Evolutionary conservation across 2,329 filamentous ascomycete species (phyloP), one percentile per base, ranked within the genome.

Genomic region (Tolypocladium inflatum): DNA sequence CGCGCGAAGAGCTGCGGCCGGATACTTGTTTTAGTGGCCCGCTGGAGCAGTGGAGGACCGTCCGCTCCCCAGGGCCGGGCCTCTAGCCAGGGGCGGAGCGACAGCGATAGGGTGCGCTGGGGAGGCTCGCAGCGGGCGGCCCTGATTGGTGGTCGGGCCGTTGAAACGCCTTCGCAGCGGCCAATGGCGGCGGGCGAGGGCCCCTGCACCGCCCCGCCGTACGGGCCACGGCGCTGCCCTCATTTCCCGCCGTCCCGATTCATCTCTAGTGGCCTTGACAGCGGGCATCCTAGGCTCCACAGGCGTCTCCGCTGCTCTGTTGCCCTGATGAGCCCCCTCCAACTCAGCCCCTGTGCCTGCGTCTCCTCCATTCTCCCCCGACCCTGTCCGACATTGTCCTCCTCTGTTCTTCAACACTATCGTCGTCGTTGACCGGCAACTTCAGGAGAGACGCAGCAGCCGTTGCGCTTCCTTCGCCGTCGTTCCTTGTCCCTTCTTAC

Each of bases 131-230:
- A n/a, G 11, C 21, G 10, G 23, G 42, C 54, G 33, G 42, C 23
- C 10, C 39, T 56, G 33, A 57, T 61, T 60, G 60, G 60, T 21
- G 38, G 37, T 13, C 1, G n/a, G 2, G 19, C 35, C 55, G 11
- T 53, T 35, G 26, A 52, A 58, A 42, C 57, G 53, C 21, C 42
- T 8, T 17, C n/a, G 13, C 21, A 5, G 42, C 42, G 52, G 50
- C 61, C 61, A 61, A 59, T 62, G 50, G 37, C 21, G 9, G 43
- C 26, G 38, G 43, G n/a, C 11, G 11, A 26, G 23, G 17, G 26
- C 61, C 59, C 55, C 54, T 55, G 61, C 59, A 56, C 45, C 6
- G 55, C 56, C 38, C 57, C 55, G 30, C 10, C 52, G 52, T 55
- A 13, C n/a, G 42, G 19, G 9, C 6, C 19, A 2, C 54, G 54